Percentiles rank a stretch among this genome's conserved stretches.
These are phyloP conservation scores for Cicer bijugum DNA, from an alignment of 306 rosid genomes.

Conservation along the genomic window DNA sequence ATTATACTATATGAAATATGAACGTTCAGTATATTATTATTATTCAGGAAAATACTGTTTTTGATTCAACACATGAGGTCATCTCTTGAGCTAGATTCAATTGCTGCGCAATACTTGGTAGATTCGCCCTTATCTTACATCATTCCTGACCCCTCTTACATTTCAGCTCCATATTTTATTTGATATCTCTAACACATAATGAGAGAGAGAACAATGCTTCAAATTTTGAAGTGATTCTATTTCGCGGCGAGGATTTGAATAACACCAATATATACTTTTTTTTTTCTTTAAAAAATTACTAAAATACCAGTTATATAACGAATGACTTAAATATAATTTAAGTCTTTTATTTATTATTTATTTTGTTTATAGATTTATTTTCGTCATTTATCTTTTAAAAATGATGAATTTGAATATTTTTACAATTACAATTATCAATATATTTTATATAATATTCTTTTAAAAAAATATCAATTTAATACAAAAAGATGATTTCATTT, in stretches of 20 bases:
- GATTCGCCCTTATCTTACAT: constrained; percentile 66
- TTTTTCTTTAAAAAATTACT: too few species aligned
- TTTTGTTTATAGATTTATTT: neutral
- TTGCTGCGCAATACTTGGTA: constrained; percentile 63
- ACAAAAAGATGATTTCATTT: too few species aligned
- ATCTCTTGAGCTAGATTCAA: constrained; percentile 54
- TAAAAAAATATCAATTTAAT: too few species aligned
- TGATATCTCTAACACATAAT: constrained; percentile 26
- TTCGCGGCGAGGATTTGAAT: constrained; percentile 45
- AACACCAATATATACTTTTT: too few species aligned
- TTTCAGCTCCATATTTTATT: constrained; percentile 52
- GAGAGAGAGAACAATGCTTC: constrained; percentile 45
- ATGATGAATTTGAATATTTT: too few species aligned
- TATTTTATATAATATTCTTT: too few species aligned
- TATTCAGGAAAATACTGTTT: neutral
- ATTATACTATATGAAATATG: constrained; percentile 26
- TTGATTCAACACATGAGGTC: constrained; percentile 49
- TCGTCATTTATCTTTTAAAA: neutral
- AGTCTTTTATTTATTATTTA: too few species aligned
- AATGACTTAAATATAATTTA: too few species aligned
- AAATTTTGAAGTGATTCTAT: constrained; percentile 63
- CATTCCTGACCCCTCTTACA: constrained; percentile 64
- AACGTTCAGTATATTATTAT: constrained; percentile 7
- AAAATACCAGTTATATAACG: too few species aligned
- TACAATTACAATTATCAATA: too few species aligned